phyloP scores from a whole-genome alignment of 1,139 yeast species.

The Pichia sp. region DNA sequence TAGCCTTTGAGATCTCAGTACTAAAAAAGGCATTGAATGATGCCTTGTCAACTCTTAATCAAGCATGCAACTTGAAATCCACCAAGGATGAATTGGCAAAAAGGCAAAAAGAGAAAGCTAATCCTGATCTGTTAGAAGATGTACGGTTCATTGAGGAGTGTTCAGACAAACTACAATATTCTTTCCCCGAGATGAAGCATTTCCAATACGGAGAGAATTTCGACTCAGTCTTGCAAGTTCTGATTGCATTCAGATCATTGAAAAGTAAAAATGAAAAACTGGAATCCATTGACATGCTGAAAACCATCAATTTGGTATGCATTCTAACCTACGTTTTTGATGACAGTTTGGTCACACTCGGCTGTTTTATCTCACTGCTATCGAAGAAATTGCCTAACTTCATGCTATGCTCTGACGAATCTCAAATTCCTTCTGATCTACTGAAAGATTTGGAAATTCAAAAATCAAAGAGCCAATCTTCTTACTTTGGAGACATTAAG shows the following conservation, averaged over 20 bases:
- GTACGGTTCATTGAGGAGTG: slow-evolving; percentile 24
- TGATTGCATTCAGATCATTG: slow-evolving; percentile 22
- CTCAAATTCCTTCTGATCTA: slow-evolving; percentile 11
- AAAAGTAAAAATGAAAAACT: slow-evolving; percentile 15
- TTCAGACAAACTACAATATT: slow-evolving; percentile 22
- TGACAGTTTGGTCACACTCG: slow-evolving; percentile 37
- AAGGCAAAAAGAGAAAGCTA: slow-evolving; percentile 15
- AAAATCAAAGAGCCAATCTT: not conserved
- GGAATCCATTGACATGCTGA: slow-evolving; percentile 9
- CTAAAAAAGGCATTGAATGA: not conserved
- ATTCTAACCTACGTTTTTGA: slow-evolving; percentile 24
- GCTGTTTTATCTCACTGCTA: slow-evolving; percentile 42
- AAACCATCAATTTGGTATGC: slow-evolving; percentile 26
- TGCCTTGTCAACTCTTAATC: slow-evolving; percentile 4
- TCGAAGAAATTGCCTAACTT: slow-evolving; percentile 33
- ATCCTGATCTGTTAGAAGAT: slow-evolving; percentile 12
- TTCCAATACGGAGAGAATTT: slow-evolving; percentile 30
- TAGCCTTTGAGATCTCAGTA: slow-evolving; percentile 5
- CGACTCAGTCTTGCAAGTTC: slow-evolving; percentile 27
- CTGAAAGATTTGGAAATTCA: slow-evolving; percentile 15
- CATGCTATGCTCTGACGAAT: slow-evolving; percentile 21
- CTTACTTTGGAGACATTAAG: slow-evolving; percentile 26
- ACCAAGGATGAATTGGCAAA: slow-evolving; percentile 17
- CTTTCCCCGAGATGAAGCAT: slow-evolving; percentile 27
- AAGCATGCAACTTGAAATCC: slow-evolving; percentile 30